Evolutionary conservation across 495 filamentous ascomycete genomes (phyloP).

Genomic region (Aspergillus egyptiacus): DNA sequence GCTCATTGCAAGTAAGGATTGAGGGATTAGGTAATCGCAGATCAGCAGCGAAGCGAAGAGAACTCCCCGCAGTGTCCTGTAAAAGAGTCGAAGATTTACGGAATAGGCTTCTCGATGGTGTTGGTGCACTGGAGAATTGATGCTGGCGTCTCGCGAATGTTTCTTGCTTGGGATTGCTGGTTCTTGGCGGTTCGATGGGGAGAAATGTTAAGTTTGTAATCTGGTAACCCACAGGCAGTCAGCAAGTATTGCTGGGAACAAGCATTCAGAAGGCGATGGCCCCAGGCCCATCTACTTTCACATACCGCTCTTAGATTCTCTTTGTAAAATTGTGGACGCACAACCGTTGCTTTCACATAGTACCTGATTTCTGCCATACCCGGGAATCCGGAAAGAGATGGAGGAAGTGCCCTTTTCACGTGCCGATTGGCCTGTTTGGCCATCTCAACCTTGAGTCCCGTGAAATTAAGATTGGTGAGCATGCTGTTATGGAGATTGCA

Average conservation of each 20-base stretch:
- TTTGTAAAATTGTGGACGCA: conserved; percentile 73
- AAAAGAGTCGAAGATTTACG: conserved; percentile 28
- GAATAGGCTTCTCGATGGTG: conserved; percentile 47
- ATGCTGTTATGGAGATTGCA: conserved; percentile 60
- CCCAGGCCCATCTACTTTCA: not conserved
- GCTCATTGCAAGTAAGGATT: conserved; percentile 81
- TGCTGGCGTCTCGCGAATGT: conserved; percentile 78
- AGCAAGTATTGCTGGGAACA: too few relatives aligned
- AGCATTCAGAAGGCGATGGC: not conserved
- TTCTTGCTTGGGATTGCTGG: conserved; percentile 61
- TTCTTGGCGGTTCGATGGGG: conserved; percentile 84
- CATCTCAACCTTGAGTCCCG: conserved; percentile 51
- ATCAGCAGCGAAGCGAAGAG: conserved; percentile 60
- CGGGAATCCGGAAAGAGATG: conserved; percentile 74
- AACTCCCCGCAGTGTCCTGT: conserved; percentile 20
- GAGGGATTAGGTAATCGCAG: conserved; percentile 81
- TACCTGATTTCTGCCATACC: conserved; percentile 86
- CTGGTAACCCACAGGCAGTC: conserved; percentile 26
- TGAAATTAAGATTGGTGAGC: conserved; percentile 50
- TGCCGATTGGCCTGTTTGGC: conserved; percentile 55
- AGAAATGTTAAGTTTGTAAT: conserved; percentile 69
- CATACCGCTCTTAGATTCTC: conserved; percentile 70
- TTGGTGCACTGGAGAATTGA: conserved; percentile 53
- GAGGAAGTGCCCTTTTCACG: conserved; percentile 81
- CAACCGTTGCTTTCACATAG: conserved; percentile 86